Base-by-base conservation (phyloP, 257 asterid genomes). In the Verbascum thapsus region DNA sequence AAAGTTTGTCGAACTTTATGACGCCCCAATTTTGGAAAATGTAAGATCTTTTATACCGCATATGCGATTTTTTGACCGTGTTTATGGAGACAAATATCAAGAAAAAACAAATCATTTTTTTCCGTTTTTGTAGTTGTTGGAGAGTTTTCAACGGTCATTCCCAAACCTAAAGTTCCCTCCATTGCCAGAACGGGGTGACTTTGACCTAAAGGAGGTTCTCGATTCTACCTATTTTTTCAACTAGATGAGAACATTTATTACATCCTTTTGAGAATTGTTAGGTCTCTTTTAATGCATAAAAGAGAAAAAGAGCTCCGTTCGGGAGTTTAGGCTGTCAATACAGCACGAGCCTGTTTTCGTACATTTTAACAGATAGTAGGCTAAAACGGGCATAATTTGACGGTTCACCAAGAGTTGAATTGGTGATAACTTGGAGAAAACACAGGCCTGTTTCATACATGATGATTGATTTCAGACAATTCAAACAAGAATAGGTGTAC, bases 1-100 rank as follows among this genome's bases (percentile, higher is more conserved):
- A 44, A 89, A 92, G 67, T 92, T 92, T 45, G 99, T 92, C 11
- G 97, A 87, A 60, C 95, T 92, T 44, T 92, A 92, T 2, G 94
- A 84, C 15, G 86, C 88, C 52, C 99, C 97, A 4, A 76, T 92
- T 35, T 70, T 92, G 77, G 99, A 92, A 76, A 72, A 89, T 58
- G 97, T 92, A 72, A 80, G 95, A 72, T 23, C 17, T 68, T 68
- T 47, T 17, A 10, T 17, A n/a, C n/a, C n/a, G n/a, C n/a, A n/a
- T n/a, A n/a, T n/a, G n/a, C n/a, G n/a, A n/a, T n/a, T n/a, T n/a
- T n/a, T n/a, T n/a, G n/a, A n/a, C n/a, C n/a, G n/a, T 26, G 32
- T 1, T 26, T 26, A 26, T 26, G 5, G 32, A 26, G 32, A 26
- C 32, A 26, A 26, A 1, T 26, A 26, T 26, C 32, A 26, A 26